Evolutionary conservation across 805 yeast genomes (phyloP).

Genomic region (Pichia nanzhaoensis): DNA sequence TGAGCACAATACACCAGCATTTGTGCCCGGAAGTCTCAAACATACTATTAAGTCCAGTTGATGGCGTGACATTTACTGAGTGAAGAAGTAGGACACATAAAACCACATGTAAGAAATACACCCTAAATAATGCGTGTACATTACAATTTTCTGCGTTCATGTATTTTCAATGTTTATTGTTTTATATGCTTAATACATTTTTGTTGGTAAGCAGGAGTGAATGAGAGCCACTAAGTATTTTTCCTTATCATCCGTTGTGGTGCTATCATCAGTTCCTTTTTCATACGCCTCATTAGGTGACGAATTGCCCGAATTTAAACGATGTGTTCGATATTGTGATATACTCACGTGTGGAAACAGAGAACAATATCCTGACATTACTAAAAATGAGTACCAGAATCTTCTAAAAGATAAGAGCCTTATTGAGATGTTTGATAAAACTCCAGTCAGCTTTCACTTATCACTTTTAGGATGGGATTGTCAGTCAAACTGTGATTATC

Average conservation of each 20-base stretch:
- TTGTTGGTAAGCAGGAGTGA: too few relatives aligned
- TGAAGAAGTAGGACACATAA: too few relatives aligned
- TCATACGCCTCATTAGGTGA: constrained; percentile 54
- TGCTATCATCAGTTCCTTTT: not conserved
- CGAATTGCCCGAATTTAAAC: constrained; percentile 46
- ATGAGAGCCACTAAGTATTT: not conserved
- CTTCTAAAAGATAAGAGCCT: constrained; percentile 28
- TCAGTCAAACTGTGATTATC: constrained; percentile 79
- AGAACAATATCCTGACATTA: constrained; percentile 20
- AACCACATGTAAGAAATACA: too few relatives aligned
- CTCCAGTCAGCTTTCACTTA: constrained; percentile 38
- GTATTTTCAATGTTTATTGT: too few relatives aligned
- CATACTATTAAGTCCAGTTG: constrained; percentile 82
- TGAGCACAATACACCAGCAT: constrained; percentile 64
- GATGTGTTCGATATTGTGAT: constrained; percentile 49
- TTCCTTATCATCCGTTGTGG: not conserved
- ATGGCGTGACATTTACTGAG: constrained; percentile 67
- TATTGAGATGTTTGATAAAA: constrained; percentile 31
- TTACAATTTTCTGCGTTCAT: not conserved
- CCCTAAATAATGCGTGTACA: too few relatives aligned
- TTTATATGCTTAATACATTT: not conserved
- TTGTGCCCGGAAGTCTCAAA: constrained; percentile 75
- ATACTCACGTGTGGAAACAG: constrained; percentile 24
- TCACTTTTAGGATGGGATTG: constrained; percentile 66
- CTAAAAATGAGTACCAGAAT: constrained; percentile 21